These are phyloP conservation scores for Clohesyomyces aquaticus DNA, from an alignment of 495 filamentous ascomycete genomes.

Conservation along the genomic window DNA sequence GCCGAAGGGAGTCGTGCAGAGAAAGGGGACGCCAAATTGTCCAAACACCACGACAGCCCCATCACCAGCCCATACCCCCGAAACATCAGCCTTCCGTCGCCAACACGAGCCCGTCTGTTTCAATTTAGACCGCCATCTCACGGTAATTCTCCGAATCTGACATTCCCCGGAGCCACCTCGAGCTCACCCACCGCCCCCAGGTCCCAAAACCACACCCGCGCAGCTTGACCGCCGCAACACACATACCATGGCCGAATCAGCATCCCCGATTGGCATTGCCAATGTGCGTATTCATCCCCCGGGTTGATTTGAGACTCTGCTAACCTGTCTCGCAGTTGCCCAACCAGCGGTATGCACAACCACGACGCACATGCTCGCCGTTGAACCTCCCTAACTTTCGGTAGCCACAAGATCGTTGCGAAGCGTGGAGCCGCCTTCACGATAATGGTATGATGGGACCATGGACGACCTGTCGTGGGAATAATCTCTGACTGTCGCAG, in stretches of 20 bases:
- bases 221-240: conserved; percentile 27
- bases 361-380: background rate
- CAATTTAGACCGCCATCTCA: background rate
- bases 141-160: conserved; percentile 7
- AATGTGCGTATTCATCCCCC: conserved; percentile 65
- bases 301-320: conserved; percentile 15
- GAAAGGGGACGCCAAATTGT: conserved; percentile 42
- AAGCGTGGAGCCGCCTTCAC: conserved; percentile 99
- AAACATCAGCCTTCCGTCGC: conserved; percentile 2
- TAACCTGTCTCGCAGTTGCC: conserved; percentile 62
- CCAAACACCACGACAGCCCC: conserved; percentile 31
- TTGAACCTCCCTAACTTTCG: conserved; percentile 40
- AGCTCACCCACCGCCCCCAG: conserved; percentile 2
- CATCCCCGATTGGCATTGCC: conserved; percentile 98
- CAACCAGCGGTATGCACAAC: conserved; percentile 73
- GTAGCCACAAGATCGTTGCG: conserved; percentile 97
- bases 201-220: conserved; percentile 4
- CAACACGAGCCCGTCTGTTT: background rate
- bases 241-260: conserved; percentile 73
- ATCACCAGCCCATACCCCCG: conserved; percentile 1
- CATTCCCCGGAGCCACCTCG: conserved; percentile 2
- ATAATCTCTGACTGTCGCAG: conserved; percentile 50
- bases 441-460: conserved; percentile 76
- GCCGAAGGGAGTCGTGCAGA: conserved; percentile 39
- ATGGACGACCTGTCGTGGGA: background rate